These are phyloP conservation scores for Cladobotryum protrusum DNA, from an alignment of 2,329 filamentous ascomycete genomes.

Conservation along the genomic window DNA sequence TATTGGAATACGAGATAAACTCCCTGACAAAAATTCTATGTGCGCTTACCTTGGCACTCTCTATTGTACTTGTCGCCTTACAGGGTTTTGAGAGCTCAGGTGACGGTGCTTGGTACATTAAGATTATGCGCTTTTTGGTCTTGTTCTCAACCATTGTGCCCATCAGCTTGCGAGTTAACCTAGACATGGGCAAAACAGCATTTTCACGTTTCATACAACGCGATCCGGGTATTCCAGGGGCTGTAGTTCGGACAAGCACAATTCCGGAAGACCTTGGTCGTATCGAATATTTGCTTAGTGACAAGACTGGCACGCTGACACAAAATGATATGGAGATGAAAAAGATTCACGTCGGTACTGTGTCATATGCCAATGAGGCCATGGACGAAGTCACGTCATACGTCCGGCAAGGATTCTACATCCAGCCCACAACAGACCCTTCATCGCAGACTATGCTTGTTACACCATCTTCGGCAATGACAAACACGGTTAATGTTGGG, in stretches of 20 bases:
- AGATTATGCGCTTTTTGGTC: slow-evolving; percentile 96
- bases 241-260: slow-evolving; percentile 91
- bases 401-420: slow-evolving; percentile 73
- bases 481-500: slow-evolving; percentile 51
- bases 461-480: slow-evolving; percentile 68
- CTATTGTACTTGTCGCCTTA: slow-evolving; percentile 79
- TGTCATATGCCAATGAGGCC: slow-evolving; percentile 95
- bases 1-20: slow-evolving; percentile 95
- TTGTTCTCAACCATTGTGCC: slow-evolving; percentile 99
- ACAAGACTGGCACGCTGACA: slow-evolving; percentile 97
- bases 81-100: slow-evolving; percentile 69
- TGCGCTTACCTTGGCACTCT: slow-evolving; percentile 76
- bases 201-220: slow-evolving; percentile 95
- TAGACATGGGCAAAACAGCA: slow-evolving; percentile 94
- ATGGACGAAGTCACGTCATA: slow-evolving; percentile 96
- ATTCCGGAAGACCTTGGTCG: slow-evolving; percentile 94
- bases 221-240: slow-evolving; percentile 82
- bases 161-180: slow-evolving; percentile 90
- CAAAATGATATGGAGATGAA: slow-evolving; percentile 99
- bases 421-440: slow-evolving; percentile 39
- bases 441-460: slow-evolving; percentile 50
- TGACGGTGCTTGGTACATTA: slow-evolving; percentile 79
- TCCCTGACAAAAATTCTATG: slow-evolving; percentile 94
- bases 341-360: slow-evolving; percentile 96
- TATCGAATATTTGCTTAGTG: slow-evolving; percentile 92